These are phyloP conservation scores for Cryptomeria japonica DNA, from an alignment of 75 land plant species.

Conservation along the genomic window DNA sequence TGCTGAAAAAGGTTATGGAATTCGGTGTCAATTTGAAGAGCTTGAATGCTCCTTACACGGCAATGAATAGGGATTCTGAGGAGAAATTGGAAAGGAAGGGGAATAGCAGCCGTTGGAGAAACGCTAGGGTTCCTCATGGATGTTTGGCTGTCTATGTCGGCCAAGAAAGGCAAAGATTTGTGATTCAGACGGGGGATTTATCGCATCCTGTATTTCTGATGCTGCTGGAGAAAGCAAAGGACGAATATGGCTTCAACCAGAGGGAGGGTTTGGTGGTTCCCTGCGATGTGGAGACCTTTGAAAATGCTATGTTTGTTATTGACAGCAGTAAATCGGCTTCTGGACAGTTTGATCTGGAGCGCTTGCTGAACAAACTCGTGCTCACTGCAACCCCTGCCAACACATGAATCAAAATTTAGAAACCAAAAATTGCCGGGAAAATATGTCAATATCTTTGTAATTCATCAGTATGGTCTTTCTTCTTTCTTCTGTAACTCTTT, in stretches of 20 bases:
- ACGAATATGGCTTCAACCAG: conserved; percentile 63
- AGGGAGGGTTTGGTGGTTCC: conserved; percentile 44
- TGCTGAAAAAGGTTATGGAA: not conserved
- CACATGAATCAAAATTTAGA: not conserved
- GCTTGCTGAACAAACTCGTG: not conserved
- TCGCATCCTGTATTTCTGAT: conserved; percentile 37
- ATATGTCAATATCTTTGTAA: too few relatives aligned
- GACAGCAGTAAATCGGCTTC: conserved; percentile 13
- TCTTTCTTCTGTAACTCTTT: too few relatives aligned
- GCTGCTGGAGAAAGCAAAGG: conserved; percentile 48
- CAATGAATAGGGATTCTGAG: not conserved
- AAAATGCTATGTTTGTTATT: conserved; percentile 20
- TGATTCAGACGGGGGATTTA: conserved; percentile 37
- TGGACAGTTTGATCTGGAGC: not conserved
- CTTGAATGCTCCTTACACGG: not conserved
- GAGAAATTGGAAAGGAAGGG: not conserved
- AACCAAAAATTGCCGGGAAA: too few relatives aligned
- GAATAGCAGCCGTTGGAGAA: not conserved
- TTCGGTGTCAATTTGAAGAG: not conserved
- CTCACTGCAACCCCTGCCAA: not conserved
- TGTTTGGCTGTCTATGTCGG: conserved; percentile 62
- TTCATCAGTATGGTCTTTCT: too few relatives aligned
- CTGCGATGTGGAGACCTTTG: conserved; percentile 47
- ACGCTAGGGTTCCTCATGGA: conserved; percentile 28
- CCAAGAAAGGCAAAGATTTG: conserved; percentile 32